Evolutionary conservation across 257 asterid species (phyloP), one percentile per base, ranked within the genome.

Genomic region (Parsonsia alboflavescens): DNA sequence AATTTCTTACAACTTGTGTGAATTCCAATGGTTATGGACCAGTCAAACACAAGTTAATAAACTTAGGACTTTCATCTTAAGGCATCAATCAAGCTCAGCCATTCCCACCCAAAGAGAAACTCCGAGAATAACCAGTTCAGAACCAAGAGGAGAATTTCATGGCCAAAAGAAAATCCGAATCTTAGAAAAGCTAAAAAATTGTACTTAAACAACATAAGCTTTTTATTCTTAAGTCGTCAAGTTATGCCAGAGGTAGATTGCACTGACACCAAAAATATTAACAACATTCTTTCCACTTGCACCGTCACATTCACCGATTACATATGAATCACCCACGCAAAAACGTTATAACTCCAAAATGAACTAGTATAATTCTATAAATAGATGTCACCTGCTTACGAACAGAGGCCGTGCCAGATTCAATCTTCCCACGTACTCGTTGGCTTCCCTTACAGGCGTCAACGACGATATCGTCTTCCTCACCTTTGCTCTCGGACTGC

Each of bases 301-400:
- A 61, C 21, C 63, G 13, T 7, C 15, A n/a, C 62, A n/a, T n/a
- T 56, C 1, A 26, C 33, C 30, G 33, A 22, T 54, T 57, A 22
- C 33, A 26, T 6, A 56, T 56, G n/a, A 56, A 56, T 56, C 5
- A 22, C 5, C 63, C 33, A 56, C 15, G 6, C 63, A 57, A 4
- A 57, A 45, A 68, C 36, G 5, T n/a, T 54, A 11, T 2, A 39
- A 24, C 0, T 12, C 28, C 28, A 8, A 52, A 53, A 19, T 3
- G 3, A 17, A 45, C 19, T 3, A 7, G 39, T 11, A 63, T 8
- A 75, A 41, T 50, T 75, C 57, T 15, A 12, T 19, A 74, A 41
- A 3, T 3, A 48, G n/a, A 21, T 84, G 84, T 90, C 88, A 72
- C 44, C 75, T 72, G 72, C 76, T 79, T 86, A 46, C 80, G 74